Percentiles rank a stretch among this genome's conserved stretches.
phyloP scores from a whole-genome alignment of 139 green algal genomes.

The Mesotaenium endlicherianum region DNA sequence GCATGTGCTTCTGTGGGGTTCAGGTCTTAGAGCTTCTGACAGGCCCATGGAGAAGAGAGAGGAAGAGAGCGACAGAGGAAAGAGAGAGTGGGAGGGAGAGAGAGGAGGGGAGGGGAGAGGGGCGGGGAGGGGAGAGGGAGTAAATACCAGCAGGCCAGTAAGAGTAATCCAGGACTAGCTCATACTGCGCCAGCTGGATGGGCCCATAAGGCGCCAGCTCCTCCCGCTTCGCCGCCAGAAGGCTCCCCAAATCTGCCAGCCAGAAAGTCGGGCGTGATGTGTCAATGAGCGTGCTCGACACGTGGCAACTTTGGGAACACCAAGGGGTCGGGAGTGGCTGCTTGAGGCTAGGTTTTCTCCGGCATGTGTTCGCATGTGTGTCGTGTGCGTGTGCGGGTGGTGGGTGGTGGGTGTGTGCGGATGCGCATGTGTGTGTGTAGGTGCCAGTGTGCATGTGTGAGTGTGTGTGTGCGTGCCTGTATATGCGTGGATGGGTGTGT shows the following conservation, averaged over 20 bases:
- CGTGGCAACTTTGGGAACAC: neutral
- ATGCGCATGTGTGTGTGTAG: too few species aligned
- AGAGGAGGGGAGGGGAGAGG: neutral
- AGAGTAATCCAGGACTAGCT: constrained; percentile 65
- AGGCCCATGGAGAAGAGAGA: neutral
- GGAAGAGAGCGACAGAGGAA: neutral
- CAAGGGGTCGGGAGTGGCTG: neutral
- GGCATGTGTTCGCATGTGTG: too few species aligned
- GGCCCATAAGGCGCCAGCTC: constrained; percentile 12
- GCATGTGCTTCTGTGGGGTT: neutral
- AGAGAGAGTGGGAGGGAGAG: neutral
- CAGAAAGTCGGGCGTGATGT: neutral
- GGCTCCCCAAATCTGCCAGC: neutral
- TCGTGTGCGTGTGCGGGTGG: too few species aligned
- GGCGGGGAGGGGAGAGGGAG: neutral
- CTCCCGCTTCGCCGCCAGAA: constrained; percentile 10
- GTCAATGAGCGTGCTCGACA: neutral
- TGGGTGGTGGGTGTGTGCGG: too few species aligned
- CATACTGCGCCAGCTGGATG: constrained; percentile 27
- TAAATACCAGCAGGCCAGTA: constrained; percentile 59
- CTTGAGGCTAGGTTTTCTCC: too few species aligned
- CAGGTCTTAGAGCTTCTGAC: neutral
- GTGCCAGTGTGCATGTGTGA: too few species aligned
- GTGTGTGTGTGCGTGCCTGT: too few species aligned
- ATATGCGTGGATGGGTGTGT: too few species aligned